Conservation (phyloP, 1,139 yeast species). For the Zhuliangozyma parablackwelliae region DNA sequence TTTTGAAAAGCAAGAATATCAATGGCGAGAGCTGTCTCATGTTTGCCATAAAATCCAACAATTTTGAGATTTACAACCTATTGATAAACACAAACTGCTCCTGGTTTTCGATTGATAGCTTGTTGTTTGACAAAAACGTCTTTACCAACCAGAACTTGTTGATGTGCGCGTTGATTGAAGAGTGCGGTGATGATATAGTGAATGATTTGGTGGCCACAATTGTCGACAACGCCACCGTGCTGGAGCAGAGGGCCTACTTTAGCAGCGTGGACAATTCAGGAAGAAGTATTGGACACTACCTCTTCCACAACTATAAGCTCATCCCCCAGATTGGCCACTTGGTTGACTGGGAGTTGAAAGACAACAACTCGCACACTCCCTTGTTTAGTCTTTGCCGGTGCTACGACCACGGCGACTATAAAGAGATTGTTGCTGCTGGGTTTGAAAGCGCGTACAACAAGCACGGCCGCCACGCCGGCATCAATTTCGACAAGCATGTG, state of each 20-base stretch:
- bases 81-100: conserved; percentile 40
- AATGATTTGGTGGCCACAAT: conserved; percentile 46
- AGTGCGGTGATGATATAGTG: conserved; percentile 41
- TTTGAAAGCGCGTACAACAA: conserved; percentile 43
- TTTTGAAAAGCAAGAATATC: conserved; percentile 48
- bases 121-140: conserved; percentile 58
- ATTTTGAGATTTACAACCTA: conserved; percentile 39
- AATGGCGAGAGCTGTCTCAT: conserved; percentile 67
- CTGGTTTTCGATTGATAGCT: conserved; percentile 61
- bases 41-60: conserved; percentile 46
- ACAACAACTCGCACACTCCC: conserved; percentile 72
- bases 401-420: conserved; percentile 72
- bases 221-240: conserved; percentile 33
- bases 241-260: conserved; percentile 48
- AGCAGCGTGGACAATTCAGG: conserved; percentile 47
- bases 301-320: conserved; percentile 55
- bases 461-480: conserved; percentile 23
- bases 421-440: conserved; percentile 42
- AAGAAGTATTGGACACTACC: conserved; percentile 70
- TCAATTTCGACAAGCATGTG: conserved; percentile 56
- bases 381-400: conserved; percentile 71
- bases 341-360: conserved; percentile 70
- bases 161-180: conserved; percentile 56
- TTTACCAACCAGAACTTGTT: conserved; percentile 51
- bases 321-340: conserved; percentile 52